Base-by-base conservation (phyloP, 108 stramenopile genomes). In the Tribonema minus region DNA sequence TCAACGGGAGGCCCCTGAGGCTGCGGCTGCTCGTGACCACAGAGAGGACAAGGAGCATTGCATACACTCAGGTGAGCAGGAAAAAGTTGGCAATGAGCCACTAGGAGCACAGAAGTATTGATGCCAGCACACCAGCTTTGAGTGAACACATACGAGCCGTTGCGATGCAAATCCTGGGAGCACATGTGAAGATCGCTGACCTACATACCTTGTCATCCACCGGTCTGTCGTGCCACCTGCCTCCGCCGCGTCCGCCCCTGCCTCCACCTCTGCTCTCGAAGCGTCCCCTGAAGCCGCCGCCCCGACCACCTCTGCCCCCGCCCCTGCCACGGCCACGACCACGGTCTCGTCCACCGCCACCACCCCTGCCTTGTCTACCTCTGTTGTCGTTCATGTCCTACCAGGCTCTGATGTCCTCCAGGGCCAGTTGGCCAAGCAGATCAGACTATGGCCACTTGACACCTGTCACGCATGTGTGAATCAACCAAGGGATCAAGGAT, bases 231-330 rank as follows among this genome's bases (percentile, higher is more conserved):
- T n/a, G 64, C 46, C 0, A 37, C 31, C 41, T 30, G 0, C 64
- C 34, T 20, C 71, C 38, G 20, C 61, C 70, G 6, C 71, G 30
- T 0, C 71, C 29, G 12, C 73, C 23, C 1, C 73, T 37, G 37
- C 73, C 73, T 54, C 73, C 12, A 25, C 71, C 60, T 2, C 61
- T 30, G 15, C 34, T 1, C 0, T 59, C 71, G 15, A 58, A 5
- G 3, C 61, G 54, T 35, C 71, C 61, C 31, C 39, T 37, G 27
- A 35, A 61, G 30, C 71, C 71, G 4, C 71, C 71, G 20, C 71
- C 31, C 37, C 70, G 26, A 37, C 63, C 72, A 12, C 72, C 71
- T 9, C 71, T 37, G 27, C 71, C 62, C 3, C 68, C 54, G 68
- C 54, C 54, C 0, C 68, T 54, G n/a, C 68, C 34, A 6, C 68